These are phyloP conservation scores for Diaporthe amygdali DNA, from an alignment of 2,329 filamentous ascomycete species.

Conservation along the genomic window DNA sequence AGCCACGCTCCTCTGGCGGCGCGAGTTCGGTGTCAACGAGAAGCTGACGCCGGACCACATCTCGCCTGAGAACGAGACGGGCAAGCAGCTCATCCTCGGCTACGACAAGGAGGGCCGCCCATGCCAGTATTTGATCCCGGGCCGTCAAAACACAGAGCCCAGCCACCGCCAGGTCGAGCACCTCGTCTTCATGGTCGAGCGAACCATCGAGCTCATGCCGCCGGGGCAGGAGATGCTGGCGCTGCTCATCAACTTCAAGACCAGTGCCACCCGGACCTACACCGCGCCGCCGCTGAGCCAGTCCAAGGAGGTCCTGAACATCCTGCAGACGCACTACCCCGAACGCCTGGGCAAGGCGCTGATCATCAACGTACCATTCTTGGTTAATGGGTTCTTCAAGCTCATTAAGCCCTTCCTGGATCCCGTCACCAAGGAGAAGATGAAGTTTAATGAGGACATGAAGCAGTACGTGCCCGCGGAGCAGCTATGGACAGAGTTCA, in stretches of 20 bases:
- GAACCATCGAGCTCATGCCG: conserved; percentile 85
- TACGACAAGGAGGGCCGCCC: conserved; percentile 87
- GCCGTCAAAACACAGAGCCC: conserved; percentile 88
- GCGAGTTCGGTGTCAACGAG: conserved; percentile 81
- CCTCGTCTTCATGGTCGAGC: conserved; percentile 94
- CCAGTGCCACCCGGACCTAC: conserved; percentile 75
- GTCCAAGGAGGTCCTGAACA: conserved; percentile 83
- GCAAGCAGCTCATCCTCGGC: conserved; percentile 89
- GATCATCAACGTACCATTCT: conserved; percentile 86
- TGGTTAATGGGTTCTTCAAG: conserved; percentile 94
- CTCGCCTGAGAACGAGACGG: conserved; percentile 92
- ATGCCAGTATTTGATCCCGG: conserved; percentile 89
- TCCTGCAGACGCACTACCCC: conserved; percentile 94
- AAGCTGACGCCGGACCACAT: conserved; percentile 85
- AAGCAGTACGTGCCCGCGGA: conserved; percentile 77
- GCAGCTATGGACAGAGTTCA: conserved; percentile 81
- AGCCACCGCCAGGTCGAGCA: conserved; percentile 90
- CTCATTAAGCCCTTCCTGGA: conserved; percentile 96
- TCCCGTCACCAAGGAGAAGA: conserved; percentile 88
- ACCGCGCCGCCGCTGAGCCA: conserved; percentile 74
- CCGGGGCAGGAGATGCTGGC: conserved; percentile 85
- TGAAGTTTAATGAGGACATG: conserved; percentile 97
- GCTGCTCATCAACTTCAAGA: conserved; percentile 90
- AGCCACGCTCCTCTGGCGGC: conserved; percentile 83
- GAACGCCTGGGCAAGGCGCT: conserved; percentile 88